These are phyloP conservation scores for Domatiomyces catenatus DNA, from an alignment of 2,329 filamentous ascomycete genomes.

Conservation along the genomic window DNA sequence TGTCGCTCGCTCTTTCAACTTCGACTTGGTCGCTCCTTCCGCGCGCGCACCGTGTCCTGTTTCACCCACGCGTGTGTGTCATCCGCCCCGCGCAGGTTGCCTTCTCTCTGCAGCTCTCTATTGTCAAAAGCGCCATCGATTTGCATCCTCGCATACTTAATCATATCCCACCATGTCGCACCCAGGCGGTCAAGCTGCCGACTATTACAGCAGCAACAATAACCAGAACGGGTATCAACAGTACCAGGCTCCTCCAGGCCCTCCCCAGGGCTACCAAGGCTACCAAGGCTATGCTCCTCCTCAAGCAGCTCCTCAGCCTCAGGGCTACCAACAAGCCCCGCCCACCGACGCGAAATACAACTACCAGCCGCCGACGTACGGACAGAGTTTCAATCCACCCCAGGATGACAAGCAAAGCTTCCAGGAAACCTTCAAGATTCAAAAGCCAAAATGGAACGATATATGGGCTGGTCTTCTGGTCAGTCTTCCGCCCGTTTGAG, in stretches of 20 bases:
- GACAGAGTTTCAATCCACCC: constrained; percentile 23
- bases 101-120: background rate
- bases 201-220: constrained; percentile 12
- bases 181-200: constrained; percentile 14
- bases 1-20: background rate
- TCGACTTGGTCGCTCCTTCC: background rate
- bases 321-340: constrained; percentile 8
- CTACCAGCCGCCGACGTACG: constrained; percentile 24
- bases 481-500: too few relatives aligned
- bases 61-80: background rate
- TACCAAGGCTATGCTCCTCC: constrained; percentile 7
- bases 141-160: background rate
- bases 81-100: background rate
- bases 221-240: constrained; percentile 8
- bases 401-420: constrained; percentile 42
- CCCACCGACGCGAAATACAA: constrained; percentile 6
- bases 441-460: constrained; percentile 79
- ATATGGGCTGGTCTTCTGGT: constrained; percentile 73
- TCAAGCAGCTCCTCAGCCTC: constrained; percentile 6
- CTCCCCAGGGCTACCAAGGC: constrained; percentile 10
- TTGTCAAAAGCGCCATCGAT: background rate
- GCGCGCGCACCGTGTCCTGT: background rate
- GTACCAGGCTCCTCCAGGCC: constrained; percentile 4
- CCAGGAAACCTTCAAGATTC: constrained; percentile 66
- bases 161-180: constrained; percentile 8